Conservation (phyloP, 2,329 filamentous ascomycete species). For the Macrophomina phaseolina region DNA sequence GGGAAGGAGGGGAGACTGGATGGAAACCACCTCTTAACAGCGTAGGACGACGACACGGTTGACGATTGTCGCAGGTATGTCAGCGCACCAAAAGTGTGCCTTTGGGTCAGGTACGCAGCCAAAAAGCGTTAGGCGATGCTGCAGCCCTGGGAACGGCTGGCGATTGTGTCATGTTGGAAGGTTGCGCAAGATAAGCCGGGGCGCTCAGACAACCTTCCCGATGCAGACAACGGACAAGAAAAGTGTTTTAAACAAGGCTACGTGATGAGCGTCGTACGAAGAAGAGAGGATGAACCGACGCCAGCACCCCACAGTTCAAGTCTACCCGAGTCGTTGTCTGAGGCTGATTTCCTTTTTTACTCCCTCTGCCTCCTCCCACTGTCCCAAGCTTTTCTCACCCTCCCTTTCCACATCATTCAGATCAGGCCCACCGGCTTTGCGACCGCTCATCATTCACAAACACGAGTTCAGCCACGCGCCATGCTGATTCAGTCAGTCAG, state of each 20-base stretch:
- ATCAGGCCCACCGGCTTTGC: not conserved
- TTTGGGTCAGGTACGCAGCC: slow-evolving; percentile 17
- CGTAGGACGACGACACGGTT: not conserved
- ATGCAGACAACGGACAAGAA: not conserved
- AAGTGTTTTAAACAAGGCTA: slow-evolving; percentile 8
- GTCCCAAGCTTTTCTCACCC: not conserved
- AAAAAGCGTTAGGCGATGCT: not conserved
- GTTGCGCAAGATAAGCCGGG: not conserved
- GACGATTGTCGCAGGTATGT: not conserved
- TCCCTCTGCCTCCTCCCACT: not conserved
- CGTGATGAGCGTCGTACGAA: slow-evolving; percentile 17
- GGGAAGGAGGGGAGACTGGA: not conserved
- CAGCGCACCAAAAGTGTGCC: not conserved
- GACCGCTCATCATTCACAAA: not conserved
- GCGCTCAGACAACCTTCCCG: slow-evolving; percentile 22
- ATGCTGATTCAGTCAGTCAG: not conserved
- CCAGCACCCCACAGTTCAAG: slow-evolving; percentile 9
- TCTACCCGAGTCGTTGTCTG: not conserved
- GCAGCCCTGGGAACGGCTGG: not conserved
- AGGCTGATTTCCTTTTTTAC: not conserved
- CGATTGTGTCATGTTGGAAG: not conserved
- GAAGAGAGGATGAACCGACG: slow-evolving; percentile 6
- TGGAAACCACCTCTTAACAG: not conserved
- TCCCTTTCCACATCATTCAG: not conserved
- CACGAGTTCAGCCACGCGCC: not conserved